phyloP scores from a whole-genome alignment of 441 rosid genomes.

The Eruca vesicaria region DNA sequence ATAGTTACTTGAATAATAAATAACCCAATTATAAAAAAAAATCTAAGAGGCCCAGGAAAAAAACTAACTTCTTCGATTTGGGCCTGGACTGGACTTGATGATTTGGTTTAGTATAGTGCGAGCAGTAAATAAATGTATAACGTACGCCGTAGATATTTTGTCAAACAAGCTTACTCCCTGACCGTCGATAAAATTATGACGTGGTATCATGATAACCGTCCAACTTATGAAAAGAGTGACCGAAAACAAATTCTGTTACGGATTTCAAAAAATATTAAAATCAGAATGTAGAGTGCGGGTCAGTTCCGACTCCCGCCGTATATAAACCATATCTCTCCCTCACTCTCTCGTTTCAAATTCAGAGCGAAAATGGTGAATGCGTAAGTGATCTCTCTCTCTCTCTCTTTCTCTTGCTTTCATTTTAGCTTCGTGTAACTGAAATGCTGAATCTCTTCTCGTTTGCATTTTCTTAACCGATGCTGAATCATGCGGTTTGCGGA shows the following conservation, averaged over 20 bases:
- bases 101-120: background rate
- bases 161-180: background rate
- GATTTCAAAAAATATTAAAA: background rate
- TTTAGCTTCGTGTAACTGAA: too few species aligned
- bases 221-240: background rate
- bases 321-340: background rate
- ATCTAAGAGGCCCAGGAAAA: background rate
- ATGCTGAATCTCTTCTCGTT: background rate
- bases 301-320: background rate
- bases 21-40: background rate
- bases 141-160: background rate
- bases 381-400: background rate
- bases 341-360: background rate
- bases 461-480: background rate
- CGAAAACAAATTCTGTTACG: background rate
- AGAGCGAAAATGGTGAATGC: background rate
- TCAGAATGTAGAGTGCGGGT: background rate
- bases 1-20: background rate
- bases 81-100: background rate
- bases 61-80: background rate
- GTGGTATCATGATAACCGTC: background rate
- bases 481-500: background rate
- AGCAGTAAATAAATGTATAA: background rate
- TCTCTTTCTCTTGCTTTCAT: background rate
- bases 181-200: background rate